Evolutionary conservation across 1,284 basidiomycete genomes (phyloP), one percentile per base, ranked within the genome.

Genomic region (Tetrapyrgos nigripes): DNA sequence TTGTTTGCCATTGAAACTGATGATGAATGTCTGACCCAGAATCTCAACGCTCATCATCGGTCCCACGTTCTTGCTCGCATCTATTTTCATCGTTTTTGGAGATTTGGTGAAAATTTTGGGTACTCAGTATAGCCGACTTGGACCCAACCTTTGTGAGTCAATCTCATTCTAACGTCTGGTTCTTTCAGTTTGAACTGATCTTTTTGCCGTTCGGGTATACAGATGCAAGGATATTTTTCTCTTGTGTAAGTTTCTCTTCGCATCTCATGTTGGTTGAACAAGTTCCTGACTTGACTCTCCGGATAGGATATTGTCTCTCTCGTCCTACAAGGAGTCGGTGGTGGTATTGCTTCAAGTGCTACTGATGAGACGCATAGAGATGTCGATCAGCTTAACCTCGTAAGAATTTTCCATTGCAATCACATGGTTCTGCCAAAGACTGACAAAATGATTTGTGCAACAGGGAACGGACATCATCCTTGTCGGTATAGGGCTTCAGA

Each of bases 31-130:
- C 47, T 44, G 46, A 21, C 14, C 8, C 49, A 76, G 76, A 56
- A 74, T 70, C 8, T 60, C 66, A 1, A 66, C 69, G 3, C 69
- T 72, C 4, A 76, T 80, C 48, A 62, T 81, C 14, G 79, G 76
- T 4, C 84, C 84, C 0, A 84, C 83, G 0, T 83, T 82, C 1
- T 69, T 85, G 9, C 73, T 83, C 1, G 83, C 84, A 0, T 81
- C 79, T 1, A 79, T 79, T 62, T 86, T 85, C 60, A 70, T 85
- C 27, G 80, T 83, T n/a, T 74, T 85, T 4, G 82, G 80, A 9
- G 65, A 66, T 14, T 70, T 84, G 11, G 80, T 84, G 23, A 58
- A 58, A 1, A 62, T 66, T 2, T 64, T 84, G 4, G 83, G 84
- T 1, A 55, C 71, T 3, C 65, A 71, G 40, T 85, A 83, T 66